Evolutionary conservation across 768 basidiomycete genomes (phyloP).

Genomic region (Tulasnella sp.): DNA sequence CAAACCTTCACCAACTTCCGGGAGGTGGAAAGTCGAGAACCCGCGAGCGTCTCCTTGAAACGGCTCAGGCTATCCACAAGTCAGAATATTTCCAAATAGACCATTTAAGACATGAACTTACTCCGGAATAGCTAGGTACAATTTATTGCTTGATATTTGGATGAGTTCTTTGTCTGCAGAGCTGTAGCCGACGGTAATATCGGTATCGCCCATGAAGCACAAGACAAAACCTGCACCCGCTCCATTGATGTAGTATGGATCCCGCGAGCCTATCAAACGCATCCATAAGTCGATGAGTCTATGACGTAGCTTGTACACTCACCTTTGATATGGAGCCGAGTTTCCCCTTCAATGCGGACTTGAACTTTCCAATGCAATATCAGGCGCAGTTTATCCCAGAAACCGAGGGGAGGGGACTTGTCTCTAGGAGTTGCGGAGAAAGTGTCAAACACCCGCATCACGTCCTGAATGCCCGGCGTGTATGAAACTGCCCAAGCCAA

Average conservation of each 20-base stretch:
- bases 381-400: conserved; percentile 89
- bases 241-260: conserved; percentile 60
- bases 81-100: conserved; percentile 14
- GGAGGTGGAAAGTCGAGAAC: conserved; percentile 12
- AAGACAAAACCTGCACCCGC: conserved; percentile 80
- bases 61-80: conserved; percentile 7
- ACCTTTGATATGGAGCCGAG: conserved; percentile 84
- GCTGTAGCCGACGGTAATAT: conserved; percentile 52
- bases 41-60: conserved; percentile 1
- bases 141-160: conserved; percentile 69
- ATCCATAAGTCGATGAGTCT: neutral
- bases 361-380: conserved; percentile 74
- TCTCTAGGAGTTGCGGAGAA: conserved; percentile 69
- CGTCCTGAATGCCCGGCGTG: conserved; percentile 72
- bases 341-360: conserved; percentile 55
- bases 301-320: neutral
- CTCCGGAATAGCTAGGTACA: conserved; percentile 80
- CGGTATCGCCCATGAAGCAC: conserved; percentile 68
- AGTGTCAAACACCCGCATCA: conserved; percentile 73
- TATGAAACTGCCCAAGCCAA: conserved; percentile 88
- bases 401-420: conserved; percentile 70
- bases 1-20: conserved; percentile 50
- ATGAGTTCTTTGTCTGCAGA: conserved; percentile 68
- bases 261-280: conserved; percentile 49
- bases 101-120: conserved; percentile 30